A percentile compares a stretch with the other conserved stretches of the same genome.
phyloP scores from a whole-genome alignment of 139 green algal species.

The Tetratostichococcus sp. region DNA sequence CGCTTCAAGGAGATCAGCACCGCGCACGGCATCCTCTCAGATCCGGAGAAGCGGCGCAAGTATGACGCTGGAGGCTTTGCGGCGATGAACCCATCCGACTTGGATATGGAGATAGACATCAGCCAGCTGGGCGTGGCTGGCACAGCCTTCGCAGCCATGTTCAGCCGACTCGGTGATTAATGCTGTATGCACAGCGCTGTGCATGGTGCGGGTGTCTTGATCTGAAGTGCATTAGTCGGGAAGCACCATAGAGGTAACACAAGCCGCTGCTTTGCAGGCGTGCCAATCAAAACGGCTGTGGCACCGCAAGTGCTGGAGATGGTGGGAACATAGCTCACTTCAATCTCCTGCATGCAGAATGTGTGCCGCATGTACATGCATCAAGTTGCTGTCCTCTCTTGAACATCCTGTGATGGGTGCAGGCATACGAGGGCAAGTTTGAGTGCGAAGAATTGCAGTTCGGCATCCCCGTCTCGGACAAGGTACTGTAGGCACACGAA shows the following conservation, averaged over 20 bases:
- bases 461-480: neutral
- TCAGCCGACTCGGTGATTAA: slow-evolving; percentile 11
- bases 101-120: slow-evolving; percentile 24
- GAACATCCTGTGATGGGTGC: too few relatives aligned
- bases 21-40: slow-evolving; percentile 45
- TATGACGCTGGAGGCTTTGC: slow-evolving; percentile 24
- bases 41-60: slow-evolving; percentile 39
- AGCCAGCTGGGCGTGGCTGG: slow-evolving; percentile 13
- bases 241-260: too few relatives aligned
- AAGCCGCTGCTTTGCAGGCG: slow-evolving; percentile 6
- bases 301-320: slow-evolving; percentile 12
- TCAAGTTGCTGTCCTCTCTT: too few relatives aligned
- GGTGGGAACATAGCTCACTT: too few relatives aligned
- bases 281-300: slow-evolving; percentile 27
- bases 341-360: too few relatives aligned
- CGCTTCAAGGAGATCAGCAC: slow-evolving; percentile 54
- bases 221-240: too few relatives aligned
- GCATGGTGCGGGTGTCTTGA: too few relatives aligned
- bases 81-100: slow-evolving; percentile 12
- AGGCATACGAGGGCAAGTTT: neutral
- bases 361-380: too few relatives aligned
- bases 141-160: slow-evolving; percentile 25
- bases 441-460: neutral
- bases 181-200: slow-evolving; percentile 1
- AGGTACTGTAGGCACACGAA: neutral